Conservation (phyloP, 768 basidiomycete species). For the Tylopilus intermedius region DNA sequence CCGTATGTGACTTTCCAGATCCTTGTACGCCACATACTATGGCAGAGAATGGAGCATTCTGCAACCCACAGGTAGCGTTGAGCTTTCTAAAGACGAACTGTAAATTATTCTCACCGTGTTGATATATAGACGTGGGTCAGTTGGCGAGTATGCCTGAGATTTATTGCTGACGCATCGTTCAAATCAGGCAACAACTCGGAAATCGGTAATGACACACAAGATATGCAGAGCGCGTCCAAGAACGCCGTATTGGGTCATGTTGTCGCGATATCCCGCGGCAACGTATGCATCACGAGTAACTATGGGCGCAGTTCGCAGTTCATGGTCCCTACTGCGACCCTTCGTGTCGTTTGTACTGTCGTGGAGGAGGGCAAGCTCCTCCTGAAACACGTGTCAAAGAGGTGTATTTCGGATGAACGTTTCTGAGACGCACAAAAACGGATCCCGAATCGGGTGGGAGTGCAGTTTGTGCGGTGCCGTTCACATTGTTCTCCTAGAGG, state of each 20-base stretch:
- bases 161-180: constrained; percentile 24
- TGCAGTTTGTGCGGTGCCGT: background rate
- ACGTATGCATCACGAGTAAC: constrained; percentile 48
- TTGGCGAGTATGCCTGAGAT: constrained; percentile 25
- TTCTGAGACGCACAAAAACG: constrained; percentile 21
- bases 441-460: constrained; percentile 6
- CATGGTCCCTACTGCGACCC: constrained; percentile 29
- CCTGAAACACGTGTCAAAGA: constrained; percentile 13
- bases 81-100: background rate
- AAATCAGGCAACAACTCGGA: background rate
- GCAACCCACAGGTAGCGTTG: background rate
- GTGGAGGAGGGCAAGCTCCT: constrained; percentile 31
- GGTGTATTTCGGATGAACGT: background rate
- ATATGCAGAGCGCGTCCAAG: constrained; percentile 46
- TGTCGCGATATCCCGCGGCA: constrained; percentile 28
- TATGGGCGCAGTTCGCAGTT: constrained; percentile 44
- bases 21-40: constrained; percentile 77
- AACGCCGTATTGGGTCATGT: constrained; percentile 57
- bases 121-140: constrained; percentile 55
- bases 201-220: constrained; percentile 34
- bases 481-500: constrained; percentile 10
- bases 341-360: constrained; percentile 16
- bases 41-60: constrained; percentile 74
- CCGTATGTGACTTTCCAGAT: constrained; percentile 70
- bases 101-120: constrained; percentile 49